Evolutionary conservation across 2,329 filamentous ascomycete species (phyloP), one percentile per base, ranked within the genome.

Genomic region (Aspergillus ochraceus): DNA sequence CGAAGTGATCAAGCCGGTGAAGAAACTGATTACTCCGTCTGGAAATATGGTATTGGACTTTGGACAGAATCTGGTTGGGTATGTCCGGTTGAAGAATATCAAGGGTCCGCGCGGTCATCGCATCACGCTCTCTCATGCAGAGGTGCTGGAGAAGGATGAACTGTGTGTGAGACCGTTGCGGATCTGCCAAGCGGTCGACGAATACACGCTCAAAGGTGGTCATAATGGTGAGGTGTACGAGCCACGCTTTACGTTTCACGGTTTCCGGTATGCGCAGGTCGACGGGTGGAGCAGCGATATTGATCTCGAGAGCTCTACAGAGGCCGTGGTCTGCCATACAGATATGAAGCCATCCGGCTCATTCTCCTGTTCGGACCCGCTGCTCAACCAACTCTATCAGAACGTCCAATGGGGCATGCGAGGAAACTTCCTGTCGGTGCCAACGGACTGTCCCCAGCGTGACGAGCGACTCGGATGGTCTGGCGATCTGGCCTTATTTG

Each of bases 391-490:
- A 54, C 77, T 87, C 4, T 79, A 86, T 59, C 58, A 77, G 0
- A 88, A 88, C 56, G 77, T 83, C 0, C 64, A 77, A 29, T 86
- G 85, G 84, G 80, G 79, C 4, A 85, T 86, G 80, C 77, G 79
- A 47, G 83, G 83, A 0, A 88, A 87, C 63, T 86, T 87, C 61
- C 65, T 86, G 3, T 79, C 77, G 0, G 72, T 87, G 0, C 84
- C 84, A 0, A 87, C 84, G 0, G 85, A 87, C 63, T 85, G 83
- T 60, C 83, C 83, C 0, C 82, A 85, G 60, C 76, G 82, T 0
- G 83, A 86, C 56, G 83, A 86, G 69, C 75, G 83, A 0, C 69
- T 85, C 2, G 80, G 81, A 32, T 83, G 84, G 84, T 82, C 79
- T 0, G 80, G 84, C 20, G 80, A 84, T 60, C 72, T 77, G 6